Base-by-base conservation (phyloP, 257 asterid genomes). In the Phtheirospermum japonicum region DNA sequence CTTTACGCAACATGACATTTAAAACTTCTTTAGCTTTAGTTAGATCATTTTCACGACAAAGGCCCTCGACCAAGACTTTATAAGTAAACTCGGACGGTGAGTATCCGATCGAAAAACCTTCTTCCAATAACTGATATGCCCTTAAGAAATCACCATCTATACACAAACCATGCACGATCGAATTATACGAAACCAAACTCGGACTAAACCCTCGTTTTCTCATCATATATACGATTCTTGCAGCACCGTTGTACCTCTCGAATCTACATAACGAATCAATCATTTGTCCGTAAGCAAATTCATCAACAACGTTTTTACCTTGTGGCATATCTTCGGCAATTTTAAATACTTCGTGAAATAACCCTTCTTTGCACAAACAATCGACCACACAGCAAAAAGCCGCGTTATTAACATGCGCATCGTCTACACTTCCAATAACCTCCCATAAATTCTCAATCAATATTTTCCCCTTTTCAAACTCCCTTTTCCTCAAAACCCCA, bases 151-250 rank as follows among this genome's bases (percentile, higher is more conserved):
- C 95, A 9, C 82, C 82, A 40, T 83, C 90, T 32, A 62, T 75
- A 65, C 95, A 80, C 7, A 86, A 78, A 49, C 98, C 97, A 56
- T 88, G 97, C 5, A 88, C 77, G 53, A 88, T 79, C 23, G 87
- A 66, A 68, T 88, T 86, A 71, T 88, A 88, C 0, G 90, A 81
- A n/a, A 77, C 71, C 65, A 74, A 63, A 62, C 93, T 77, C 1
- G 96, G 97, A n/a, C 33, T 16, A 4, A 77, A 45, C 5, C 95
- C 94, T 71, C 79, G 79, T 82, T 82, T 89, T 43, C 83, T 86
- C 97, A 92, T 92, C 71, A 92, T 79, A 64, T 92, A 89, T 42
- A 86, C 84, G 64, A 89, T 76, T 75, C 99, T 83, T 0, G 97
- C 95, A 61, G 93, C 97, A 30, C 87, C 99, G 55, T 89, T 92